Evolutionary conservation across 73 alveolate genomes (phyloP).

Genomic region (Paramecium caudatum): DNA sequence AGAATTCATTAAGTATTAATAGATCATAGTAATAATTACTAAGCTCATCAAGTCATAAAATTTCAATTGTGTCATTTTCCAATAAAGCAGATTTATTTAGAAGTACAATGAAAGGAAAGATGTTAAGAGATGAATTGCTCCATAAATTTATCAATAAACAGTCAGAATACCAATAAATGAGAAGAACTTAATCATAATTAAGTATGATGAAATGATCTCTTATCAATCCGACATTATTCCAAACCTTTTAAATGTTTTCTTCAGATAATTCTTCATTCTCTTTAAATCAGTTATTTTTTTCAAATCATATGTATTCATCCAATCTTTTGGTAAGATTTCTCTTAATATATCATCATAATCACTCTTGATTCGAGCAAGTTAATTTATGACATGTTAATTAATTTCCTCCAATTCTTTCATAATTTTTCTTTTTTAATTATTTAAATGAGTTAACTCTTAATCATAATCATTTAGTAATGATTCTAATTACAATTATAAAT

Average conservation of each 20-base stretch:
- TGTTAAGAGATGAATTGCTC: conserved; percentile 37
- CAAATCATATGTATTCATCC: conserved; percentile 72
- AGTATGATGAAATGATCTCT: conserved; percentile 26
- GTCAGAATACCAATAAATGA: not conserved
- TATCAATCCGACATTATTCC: conserved; percentile 73
- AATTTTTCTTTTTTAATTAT: conserved; percentile 60
- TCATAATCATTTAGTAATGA: conserved; percentile 49
- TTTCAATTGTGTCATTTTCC: conserved; percentile 30
- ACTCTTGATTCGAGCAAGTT: conserved; percentile 55
- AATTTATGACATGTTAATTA: conserved; percentile 36
- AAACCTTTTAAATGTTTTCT: conserved; percentile 74
- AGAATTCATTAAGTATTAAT: conserved; percentile 13
- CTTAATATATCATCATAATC: conserved; percentile 75
- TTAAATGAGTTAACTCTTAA: conserved; percentile 53
- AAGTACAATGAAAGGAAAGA: conserved; percentile 1
- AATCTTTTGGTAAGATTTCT: conserved; percentile 70
- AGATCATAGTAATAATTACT: conserved; percentile 33
- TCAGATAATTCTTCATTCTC: conserved; percentile 67
- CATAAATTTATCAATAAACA: conserved; percentile 28
- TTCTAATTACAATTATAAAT: not conserved
- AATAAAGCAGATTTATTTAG: not conserved
- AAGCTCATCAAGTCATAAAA: not conserved
- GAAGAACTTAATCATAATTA: conserved; percentile 20
- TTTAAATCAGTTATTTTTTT: conserved; percentile 72
- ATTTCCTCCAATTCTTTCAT: conserved; percentile 69